These are phyloP conservation scores for Allantophomopsis lycopodina DNA, from an alignment of 2,329 filamentous ascomycete genomes.

Conservation along the genomic window DNA sequence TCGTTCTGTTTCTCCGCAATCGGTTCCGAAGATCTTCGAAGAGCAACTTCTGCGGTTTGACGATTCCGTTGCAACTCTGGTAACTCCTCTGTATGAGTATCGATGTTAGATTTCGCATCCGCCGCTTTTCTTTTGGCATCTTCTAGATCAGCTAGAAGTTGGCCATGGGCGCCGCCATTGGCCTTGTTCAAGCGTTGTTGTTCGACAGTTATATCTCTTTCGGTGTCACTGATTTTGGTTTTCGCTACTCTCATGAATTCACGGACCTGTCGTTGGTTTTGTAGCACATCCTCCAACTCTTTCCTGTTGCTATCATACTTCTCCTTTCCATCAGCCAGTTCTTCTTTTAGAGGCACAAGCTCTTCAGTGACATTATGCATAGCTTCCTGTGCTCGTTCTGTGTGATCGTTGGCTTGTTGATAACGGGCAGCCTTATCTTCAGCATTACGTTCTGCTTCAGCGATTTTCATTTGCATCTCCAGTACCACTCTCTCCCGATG, in stretches of 20 bases:
- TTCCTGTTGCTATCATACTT: slow-evolving; percentile 36
- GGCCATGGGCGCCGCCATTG: slow-evolving; percentile 55
- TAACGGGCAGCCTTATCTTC: slow-evolving; percentile 29
- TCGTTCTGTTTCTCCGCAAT: slow-evolving; percentile 34
- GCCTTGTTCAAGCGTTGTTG: slow-evolving; percentile 47
- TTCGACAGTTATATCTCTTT: slow-evolving; percentile 38
- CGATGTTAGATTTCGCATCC: slow-evolving; percentile 26
- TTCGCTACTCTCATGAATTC: slow-evolving; percentile 39
- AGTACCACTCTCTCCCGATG: slow-evolving; percentile 22
- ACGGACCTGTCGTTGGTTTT: slow-evolving; percentile 53
- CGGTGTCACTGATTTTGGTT: slow-evolving; percentile 27
- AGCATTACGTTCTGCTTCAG: slow-evolving; percentile 27
- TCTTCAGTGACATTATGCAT: slow-evolving; percentile 11
- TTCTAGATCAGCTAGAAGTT: slow-evolving; percentile 44
- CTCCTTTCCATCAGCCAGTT: slow-evolving; percentile 32
- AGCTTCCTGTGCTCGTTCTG: slow-evolving; percentile 18
- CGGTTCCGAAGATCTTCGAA: slow-evolving; percentile 19
- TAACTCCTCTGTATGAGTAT: slow-evolving; percentile 24
- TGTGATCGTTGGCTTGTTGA: slow-evolving; percentile 16
- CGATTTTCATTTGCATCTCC: slow-evolving; percentile 21
- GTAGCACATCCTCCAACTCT: slow-evolving; percentile 37
- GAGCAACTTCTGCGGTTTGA: slow-evolving; percentile 17
- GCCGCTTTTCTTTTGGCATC: slow-evolving; percentile 36
- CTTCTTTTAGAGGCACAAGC: slow-evolving; percentile 28
- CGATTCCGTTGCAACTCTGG: slow-evolving; percentile 20